Base-by-base conservation (phyloP, 306 rosid genomes). In the Lotus japonicus region DNA sequence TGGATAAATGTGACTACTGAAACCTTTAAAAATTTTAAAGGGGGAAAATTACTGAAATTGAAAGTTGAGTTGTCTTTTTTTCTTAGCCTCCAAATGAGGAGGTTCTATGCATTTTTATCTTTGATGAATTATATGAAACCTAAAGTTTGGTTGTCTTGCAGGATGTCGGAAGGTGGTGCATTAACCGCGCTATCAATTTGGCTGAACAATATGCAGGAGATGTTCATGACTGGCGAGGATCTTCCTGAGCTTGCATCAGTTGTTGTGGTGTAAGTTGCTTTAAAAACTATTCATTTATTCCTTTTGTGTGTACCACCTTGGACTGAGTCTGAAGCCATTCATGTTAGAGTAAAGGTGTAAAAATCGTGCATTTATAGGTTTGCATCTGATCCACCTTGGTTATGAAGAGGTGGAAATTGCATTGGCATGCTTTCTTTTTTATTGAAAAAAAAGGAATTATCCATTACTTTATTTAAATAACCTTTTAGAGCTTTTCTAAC, bases 91-190 rank as follows among this genome's bases (percentile, higher is more conserved):
- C 17, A 44, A 76, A 41, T 41, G 28, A 7, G 12, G 33, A 10
- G 14, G 49, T 17, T 62, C 44, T 70, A 33, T 42, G 60, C 19
- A 12, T 39, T 77, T 71, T 57, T 52, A 15, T 10, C 12, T 48
- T 43, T 26, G 21, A 71, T 42, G 23, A 54, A 45, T 58, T n/a
- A 44, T 68, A 41, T 60, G 41, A 71, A 66, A 39, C 80, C 61
- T 69, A 64, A 59, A 44, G 11, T 64, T 70, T 63, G 54, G 56
- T 69, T 57, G 49, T 72, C 73, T 70, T 79, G 77, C 87, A 90
- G 99, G 84, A 84, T 90, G 96, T 90, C 89, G 80, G 95, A 95
- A 83, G 99, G 96, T 45, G 89, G 90, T 70, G 96, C 97, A 36
- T 88, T 74, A 84, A 86, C 99, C 46, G 95, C 97, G 54, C 66